Percentiles rank a stretch among this genome's conserved stretches.
phyloP scores from a whole-genome alignment of 345 rosid genomes.

The Dimocarpus longan region DNA sequence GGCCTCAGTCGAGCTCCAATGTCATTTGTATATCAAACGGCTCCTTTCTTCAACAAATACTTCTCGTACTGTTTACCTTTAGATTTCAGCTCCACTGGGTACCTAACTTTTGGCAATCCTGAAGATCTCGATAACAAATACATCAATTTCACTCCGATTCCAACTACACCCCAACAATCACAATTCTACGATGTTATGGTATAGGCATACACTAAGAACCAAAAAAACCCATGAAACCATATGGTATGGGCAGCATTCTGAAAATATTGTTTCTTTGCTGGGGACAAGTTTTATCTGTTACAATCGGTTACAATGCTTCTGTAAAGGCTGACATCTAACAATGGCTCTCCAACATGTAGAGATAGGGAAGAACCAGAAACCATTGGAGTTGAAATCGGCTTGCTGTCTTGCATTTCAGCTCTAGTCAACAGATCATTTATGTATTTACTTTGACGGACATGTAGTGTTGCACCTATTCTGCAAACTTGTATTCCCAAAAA shows the following conservation, averaged over 20 bases:
- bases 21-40: constrained; percentile 29
- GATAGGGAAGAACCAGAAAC: not conserved
- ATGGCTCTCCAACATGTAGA: too few species aligned
- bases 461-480: not conserved
- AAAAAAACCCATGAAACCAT: too few species aligned
- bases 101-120: constrained; percentile 28
- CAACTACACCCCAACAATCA: not conserved
- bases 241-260: too few species aligned
- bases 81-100: constrained; percentile 24
- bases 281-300: too few species aligned
- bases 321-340: too few species aligned
- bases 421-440: not conserved
- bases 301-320: too few species aligned
- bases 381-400: not conserved
- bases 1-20: constrained; percentile 1
- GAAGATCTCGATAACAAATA: not conserved
- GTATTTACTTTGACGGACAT: not conserved
- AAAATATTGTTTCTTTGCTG: too few species aligned
- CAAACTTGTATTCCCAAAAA: not conserved
- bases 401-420: not conserved
- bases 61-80: constrained; percentile 44
- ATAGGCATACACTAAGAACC: too few species aligned
- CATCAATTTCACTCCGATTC: constrained; percentile 29
- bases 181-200: constrained; percentile 24
- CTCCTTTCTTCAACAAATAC: constrained; percentile 18